A percentile compares a stretch with the other conserved stretches of the same genome.
Evolutionary conservation across 441 rosid species (phyloP).

Genomic region (Biscutella laevigata): DNA sequence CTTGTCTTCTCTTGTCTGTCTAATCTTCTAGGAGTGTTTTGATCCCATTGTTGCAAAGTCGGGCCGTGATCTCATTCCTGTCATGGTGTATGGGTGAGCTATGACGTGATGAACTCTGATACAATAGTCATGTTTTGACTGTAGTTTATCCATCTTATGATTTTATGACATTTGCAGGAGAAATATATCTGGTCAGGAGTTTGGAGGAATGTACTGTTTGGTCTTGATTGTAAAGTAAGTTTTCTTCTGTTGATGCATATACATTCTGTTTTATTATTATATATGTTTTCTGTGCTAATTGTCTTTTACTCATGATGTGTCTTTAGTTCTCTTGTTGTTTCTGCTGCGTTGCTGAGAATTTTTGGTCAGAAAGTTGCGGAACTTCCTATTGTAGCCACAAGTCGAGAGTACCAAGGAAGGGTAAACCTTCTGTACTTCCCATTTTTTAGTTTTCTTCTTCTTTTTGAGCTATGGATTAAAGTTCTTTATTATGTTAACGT

Average conservation of each 20-base stretch:
- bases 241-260: neutral
- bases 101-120: neutral
- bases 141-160: neutral
- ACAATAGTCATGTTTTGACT: neutral
- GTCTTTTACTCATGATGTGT: slow-evolving; percentile 18
- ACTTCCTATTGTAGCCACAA: slow-evolving; percentile 93
- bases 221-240: slow-evolving; percentile 65
- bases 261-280: too few species aligned
- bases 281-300: neutral
- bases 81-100: slow-evolving; percentile 90
- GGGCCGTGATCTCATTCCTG: slow-evolving; percentile 73
- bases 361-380: slow-evolving; percentile 93
- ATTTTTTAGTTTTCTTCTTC: neutral
- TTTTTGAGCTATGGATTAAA: neutral
- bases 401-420: slow-evolving; percentile 83
- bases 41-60: slow-evolving; percentile 61
- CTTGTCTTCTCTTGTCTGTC: neutral
- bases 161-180: slow-evolving; percentile 39
- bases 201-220: slow-evolving; percentile 77
- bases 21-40: slow-evolving; percentile 55
- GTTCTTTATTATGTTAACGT: neutral
- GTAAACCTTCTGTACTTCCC: slow-evolving; percentile 31
- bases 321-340: slow-evolving; percentile 67
- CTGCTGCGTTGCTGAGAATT: slow-evolving; percentile 88
- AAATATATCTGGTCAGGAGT: slow-evolving; percentile 91